Percentiles rank a stretch among this genome's conserved stretches.
These are phyloP conservation scores for Neopestalotiopsis clavispora DNA, from an alignment of 2,329 filamentous ascomycete species.

Conservation along the genomic window DNA sequence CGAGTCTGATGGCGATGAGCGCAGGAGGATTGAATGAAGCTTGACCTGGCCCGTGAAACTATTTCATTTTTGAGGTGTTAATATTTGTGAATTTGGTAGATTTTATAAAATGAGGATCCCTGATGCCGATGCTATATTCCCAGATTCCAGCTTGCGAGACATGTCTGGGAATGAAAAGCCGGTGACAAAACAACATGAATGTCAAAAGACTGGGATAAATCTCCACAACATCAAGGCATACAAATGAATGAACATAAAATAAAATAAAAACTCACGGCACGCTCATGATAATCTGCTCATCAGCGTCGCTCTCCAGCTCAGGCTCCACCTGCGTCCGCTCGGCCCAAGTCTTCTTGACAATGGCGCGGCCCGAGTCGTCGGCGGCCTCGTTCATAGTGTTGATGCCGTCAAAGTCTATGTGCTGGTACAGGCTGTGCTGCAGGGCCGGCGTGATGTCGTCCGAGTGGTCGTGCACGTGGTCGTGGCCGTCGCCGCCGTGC, in stretches of 20 bases:
- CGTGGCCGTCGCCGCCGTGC: constrained; percentile 51
- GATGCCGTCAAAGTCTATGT: constrained; percentile 88
- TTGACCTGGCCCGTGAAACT: constrained; percentile 95
- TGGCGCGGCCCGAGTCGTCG: constrained; percentile 69
- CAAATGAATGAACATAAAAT: neutral
- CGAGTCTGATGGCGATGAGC: constrained; percentile 71
- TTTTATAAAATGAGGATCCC: no score
- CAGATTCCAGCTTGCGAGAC: no score
- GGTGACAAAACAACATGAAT: no score
- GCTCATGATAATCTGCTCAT: constrained; percentile 92
- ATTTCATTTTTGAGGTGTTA: constrained; percentile 8
- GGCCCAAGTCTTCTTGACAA: constrained; percentile 91
- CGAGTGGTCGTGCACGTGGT: constrained; percentile 79
- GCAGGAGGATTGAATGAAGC: constrained; percentile 85
- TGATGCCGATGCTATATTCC: neutral
- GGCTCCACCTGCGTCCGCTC: constrained; percentile 75
- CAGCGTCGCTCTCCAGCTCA: constrained; percentile 82
- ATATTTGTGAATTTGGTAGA: neutral
- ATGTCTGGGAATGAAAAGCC: no score
- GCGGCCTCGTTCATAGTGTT: constrained; percentile 82
- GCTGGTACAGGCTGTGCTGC: constrained; percentile 87
- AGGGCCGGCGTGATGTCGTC: constrained; percentile 92
- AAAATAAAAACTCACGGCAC: constrained; percentile 70
- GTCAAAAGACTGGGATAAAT: no score
- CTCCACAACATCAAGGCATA: no score